Evolutionary conservation across 2,329 filamentous ascomycete genomes (phyloP).

Genomic region (Huntiella omanensis): DNA sequence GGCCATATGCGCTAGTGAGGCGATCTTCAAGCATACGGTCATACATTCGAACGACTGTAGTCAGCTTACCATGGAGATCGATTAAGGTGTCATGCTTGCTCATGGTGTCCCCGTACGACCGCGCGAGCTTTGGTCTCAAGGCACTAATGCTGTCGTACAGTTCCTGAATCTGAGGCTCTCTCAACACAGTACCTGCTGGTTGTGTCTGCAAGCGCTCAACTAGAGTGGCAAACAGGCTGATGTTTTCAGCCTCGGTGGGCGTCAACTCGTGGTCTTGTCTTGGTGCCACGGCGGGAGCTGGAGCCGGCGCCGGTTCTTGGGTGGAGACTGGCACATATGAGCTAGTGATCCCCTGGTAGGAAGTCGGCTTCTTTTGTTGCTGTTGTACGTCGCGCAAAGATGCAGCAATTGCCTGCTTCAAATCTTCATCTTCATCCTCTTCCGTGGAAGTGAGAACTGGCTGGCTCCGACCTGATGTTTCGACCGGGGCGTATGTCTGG

Average conservation of each 20-base stretch:
- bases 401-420: conserved; percentile 88
- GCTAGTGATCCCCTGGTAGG: conserved; percentile 18
- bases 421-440: conserved; percentile 79
- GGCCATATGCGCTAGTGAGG: conserved; percentile 77
- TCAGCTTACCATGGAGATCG: conserved; percentile 85
- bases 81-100: conserved; percentile 95
- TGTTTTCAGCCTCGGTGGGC: conserved; percentile 87
- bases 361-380: conserved; percentile 81
- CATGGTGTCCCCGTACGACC: conserved; percentile 97
- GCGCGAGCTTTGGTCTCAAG: conserved; percentile 75
- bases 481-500: conserved; percentile 9
- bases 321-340: conserved; percentile 15
- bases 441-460: conserved; percentile 10
- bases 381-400: conserved; percentile 95
- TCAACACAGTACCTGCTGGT: conserved; percentile 83
- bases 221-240: conserved; percentile 83
- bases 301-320: neutral
- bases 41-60: conserved; percentile 91
- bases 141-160: conserved; percentile 94
- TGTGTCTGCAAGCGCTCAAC: conserved; percentile 92
- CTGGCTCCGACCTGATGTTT: conserved; percentile 17
- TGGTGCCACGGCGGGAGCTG: conserved; percentile 37
- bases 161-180: conserved; percentile 95
- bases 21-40: conserved; percentile 96
- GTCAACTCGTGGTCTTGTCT: conserved; percentile 93